phyloP scores from a whole-genome alignment of 148 eudicot genomes.

The Mesembryanthemum crystallinum region DNA sequence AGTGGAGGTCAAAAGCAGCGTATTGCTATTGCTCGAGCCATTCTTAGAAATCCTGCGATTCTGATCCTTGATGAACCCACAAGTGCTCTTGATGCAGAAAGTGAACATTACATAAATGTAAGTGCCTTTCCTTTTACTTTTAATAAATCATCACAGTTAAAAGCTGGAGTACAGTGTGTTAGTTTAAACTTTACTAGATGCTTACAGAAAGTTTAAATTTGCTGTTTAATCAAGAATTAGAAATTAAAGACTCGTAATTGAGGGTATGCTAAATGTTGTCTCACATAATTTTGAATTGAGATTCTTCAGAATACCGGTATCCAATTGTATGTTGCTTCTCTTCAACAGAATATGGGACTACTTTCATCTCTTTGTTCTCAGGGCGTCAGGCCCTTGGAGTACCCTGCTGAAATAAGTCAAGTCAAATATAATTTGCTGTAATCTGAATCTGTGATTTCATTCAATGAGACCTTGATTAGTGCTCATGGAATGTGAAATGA shows the following conservation, averaged over 20 bases:
- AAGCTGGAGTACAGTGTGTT: background rate
- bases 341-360: background rate
- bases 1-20: conserved; percentile 62
- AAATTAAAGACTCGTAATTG: background rate
- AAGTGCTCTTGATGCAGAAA: conserved; percentile 57
- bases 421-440: too few species aligned
- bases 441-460: too few species aligned
- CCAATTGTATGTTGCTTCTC: background rate
- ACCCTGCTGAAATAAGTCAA: too few species aligned
- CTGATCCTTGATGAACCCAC: conserved; percentile 52
- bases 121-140: background rate
- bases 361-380: too few species aligned
- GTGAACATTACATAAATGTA: conserved; percentile 42
- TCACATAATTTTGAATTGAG: background rate
- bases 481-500: too few species aligned
- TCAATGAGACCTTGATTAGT: too few species aligned
- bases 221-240: background rate
- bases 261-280: background rate
- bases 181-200: background rate
- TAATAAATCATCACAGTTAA: background rate
- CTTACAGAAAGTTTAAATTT: background rate
- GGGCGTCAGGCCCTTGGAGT: too few species aligned
- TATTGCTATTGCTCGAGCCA: conserved; percentile 54
- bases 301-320: too few species aligned
- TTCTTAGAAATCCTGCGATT: conserved; percentile 44